Base-by-base conservation (phyloP, 768 basidiomycete genomes). In the Podaxis pistillaris region DNA sequence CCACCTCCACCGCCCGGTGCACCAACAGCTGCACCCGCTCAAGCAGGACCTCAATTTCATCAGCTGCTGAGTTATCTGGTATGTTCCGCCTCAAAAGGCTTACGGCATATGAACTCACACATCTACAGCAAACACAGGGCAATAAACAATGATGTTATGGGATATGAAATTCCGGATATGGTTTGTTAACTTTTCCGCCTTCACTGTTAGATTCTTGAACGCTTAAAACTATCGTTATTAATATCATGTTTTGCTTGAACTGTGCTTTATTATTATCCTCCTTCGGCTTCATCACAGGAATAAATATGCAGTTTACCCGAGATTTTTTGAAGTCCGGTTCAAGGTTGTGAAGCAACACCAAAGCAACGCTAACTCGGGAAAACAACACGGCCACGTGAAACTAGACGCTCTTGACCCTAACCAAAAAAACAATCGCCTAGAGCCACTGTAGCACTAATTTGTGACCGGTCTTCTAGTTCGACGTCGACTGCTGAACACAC, bases 1-100 rank as follows among this genome's bases (percentile, higher is more conserved):
- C 73, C 75, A 9, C 80, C 78, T 30, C 76, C 69, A 49, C 66
- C 81, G 51, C 77, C 70, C 44, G 74, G 78, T 37, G 76, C 79
- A 12, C 74, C 71, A 52, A 56, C 81, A 46, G 75, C 72, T 30
- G 72, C 76, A 11, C 78, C 81, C 60, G 19, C 44, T 30, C 59
- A 60, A 33, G 19, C 36, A 17, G 73, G 78, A 1, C 55, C 61
- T 22, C 81, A 81, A 67, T 88, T 86, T 66, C 86, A 87, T 66
- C 86, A 89, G 67, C 72, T 90, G 49, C 88, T 91, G 86, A 82
- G 84, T 17, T 90, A 85, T 68, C 76, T 88, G 65, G 89, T 90
- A 63, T 74, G 85, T 54, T 17, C 12, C 24, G 7, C n/a, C 26
- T 9, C 11, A 26, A 24, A 56, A 24, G 17, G 3, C 15, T 40